Evolutionary conservation across 768 basidiomycete species (phyloP).

Genomic region (Lenzites betulinus): DNA sequence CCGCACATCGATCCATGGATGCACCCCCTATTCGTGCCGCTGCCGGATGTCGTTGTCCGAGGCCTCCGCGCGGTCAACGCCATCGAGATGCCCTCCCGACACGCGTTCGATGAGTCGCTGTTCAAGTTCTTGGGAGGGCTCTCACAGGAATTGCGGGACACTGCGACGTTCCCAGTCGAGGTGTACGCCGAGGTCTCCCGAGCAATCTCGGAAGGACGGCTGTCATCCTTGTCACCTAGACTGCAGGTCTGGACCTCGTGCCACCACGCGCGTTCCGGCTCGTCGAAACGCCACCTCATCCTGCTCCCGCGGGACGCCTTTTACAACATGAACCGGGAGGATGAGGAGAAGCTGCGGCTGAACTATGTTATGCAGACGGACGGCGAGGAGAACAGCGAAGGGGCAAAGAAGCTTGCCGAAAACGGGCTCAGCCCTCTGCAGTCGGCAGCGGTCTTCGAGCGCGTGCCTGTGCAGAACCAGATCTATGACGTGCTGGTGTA

Average conservation of each 20-base stretch:
- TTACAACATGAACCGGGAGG: constrained; percentile 50
- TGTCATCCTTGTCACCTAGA: constrained; percentile 40
- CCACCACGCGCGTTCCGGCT: constrained; percentile 65
- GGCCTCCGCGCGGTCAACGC: constrained; percentile 54
- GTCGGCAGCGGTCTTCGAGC: constrained; percentile 51
- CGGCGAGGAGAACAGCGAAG: constrained; percentile 30
- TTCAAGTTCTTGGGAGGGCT: constrained; percentile 51
- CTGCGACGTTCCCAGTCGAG: constrained; percentile 57
- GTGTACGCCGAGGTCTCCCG: constrained; percentile 53
- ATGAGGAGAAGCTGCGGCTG: constrained; percentile 51
- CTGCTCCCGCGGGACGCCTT: constrained; percentile 61
- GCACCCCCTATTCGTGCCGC: constrained; percentile 57
- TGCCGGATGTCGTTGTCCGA: constrained; percentile 58
- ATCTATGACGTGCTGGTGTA: constrained; percentile 71
- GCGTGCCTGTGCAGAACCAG: constrained; percentile 65
- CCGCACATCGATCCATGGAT: constrained; percentile 59
- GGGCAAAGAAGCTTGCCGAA: constrained; percentile 14
- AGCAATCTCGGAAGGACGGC: constrained; percentile 42
- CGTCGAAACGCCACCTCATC: constrained; percentile 57
- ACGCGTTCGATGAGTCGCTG: constrained; percentile 53
- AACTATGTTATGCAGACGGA: constrained; percentile 48
- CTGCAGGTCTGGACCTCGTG: constrained; percentile 54
- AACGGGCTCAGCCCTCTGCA: constrained; percentile 33
- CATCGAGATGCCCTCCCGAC: constrained; percentile 61
- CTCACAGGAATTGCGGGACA: constrained; percentile 58